These are phyloP conservation scores for Podaxis rugospora DNA, from an alignment of 768 basidiomycete genomes.

Conservation along the genomic window DNA sequence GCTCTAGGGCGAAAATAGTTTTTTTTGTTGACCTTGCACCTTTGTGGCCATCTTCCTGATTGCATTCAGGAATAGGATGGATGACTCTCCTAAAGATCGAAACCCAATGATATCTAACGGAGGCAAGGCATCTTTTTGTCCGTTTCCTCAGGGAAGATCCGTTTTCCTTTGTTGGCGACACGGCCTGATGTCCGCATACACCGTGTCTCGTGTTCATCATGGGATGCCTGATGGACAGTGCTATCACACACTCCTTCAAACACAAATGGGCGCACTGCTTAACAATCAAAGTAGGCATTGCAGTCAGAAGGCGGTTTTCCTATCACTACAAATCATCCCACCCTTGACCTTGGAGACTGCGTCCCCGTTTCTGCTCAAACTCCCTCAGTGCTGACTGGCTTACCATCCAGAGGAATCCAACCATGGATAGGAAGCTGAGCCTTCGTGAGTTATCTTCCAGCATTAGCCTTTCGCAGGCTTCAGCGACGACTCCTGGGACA, in stretches of 20 bases:
- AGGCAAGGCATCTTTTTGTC: no score
- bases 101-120: no score
- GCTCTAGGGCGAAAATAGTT: background rate
- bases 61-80: background rate
- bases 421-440: background rate
- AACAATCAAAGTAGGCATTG: background rate
- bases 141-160: no score
- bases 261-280: conserved; percentile 2
- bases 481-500: background rate
- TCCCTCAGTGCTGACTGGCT: background rate
- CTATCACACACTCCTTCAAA: background rate
- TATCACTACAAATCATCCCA: background rate
- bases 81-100: no score
- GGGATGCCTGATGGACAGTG: background rate
- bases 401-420: background rate
- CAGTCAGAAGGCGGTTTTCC: background rate
- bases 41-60: background rate
- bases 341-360: background rate
- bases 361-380: background rate
- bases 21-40: background rate
- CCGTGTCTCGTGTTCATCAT: background rate
- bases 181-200: background rate
- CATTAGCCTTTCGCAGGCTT: background rate
- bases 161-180: background rate
- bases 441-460: background rate